Evolutionary conservation across 805 yeast species (phyloP).

Genomic region (Metschnikowia lochheadii): DNA sequence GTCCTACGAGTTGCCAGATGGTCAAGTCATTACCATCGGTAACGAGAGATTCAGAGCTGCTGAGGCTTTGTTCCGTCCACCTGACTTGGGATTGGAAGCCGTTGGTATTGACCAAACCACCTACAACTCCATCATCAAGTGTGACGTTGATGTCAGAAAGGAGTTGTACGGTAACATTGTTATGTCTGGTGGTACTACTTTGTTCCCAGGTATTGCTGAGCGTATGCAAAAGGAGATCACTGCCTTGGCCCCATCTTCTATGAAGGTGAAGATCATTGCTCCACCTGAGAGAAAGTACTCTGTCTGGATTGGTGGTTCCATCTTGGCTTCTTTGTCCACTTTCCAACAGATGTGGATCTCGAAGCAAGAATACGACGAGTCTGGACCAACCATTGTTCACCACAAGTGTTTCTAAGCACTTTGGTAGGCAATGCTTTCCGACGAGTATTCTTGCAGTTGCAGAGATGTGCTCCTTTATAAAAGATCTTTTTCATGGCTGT

Average conservation of each 20-base stretch:
- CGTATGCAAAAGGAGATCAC: conserved; percentile 99
- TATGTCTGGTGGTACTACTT: conserved; percentile 99
- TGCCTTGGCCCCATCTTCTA: conserved; percentile 98
- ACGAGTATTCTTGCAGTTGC: conserved; percentile 15
- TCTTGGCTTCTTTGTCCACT: conserved; percentile 96
- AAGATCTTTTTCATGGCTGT: conserved; percentile 9
- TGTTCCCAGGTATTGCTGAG: conserved; percentile 99
- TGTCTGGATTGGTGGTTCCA: conserved; percentile 99
- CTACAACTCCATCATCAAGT: conserved; percentile 92
- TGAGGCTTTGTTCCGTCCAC: conserved; percentile 99
- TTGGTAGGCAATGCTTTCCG: conserved; percentile 4
- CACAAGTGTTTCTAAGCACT: conserved; percentile 82
- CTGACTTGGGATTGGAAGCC: conserved; percentile 84
- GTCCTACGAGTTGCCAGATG: conserved; percentile 99
- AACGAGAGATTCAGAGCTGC: conserved; percentile 99
- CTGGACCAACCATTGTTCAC: conserved; percentile 99
- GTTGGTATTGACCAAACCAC: conserved; percentile 99
- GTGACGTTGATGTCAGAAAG: conserved; percentile 98
- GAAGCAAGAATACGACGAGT: conserved; percentile 99
- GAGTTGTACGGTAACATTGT: conserved; percentile 99
- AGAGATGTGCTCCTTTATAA: conserved; percentile 7
- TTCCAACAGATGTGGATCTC: conserved; percentile 99
- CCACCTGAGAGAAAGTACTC: conserved; percentile 99
- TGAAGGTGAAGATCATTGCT: conserved; percentile 99
- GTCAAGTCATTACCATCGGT: conserved; percentile 98